phyloP scores from a whole-genome alignment of 2,329 filamentous ascomycete species.

The Penicillium capsulatum region DNA sequence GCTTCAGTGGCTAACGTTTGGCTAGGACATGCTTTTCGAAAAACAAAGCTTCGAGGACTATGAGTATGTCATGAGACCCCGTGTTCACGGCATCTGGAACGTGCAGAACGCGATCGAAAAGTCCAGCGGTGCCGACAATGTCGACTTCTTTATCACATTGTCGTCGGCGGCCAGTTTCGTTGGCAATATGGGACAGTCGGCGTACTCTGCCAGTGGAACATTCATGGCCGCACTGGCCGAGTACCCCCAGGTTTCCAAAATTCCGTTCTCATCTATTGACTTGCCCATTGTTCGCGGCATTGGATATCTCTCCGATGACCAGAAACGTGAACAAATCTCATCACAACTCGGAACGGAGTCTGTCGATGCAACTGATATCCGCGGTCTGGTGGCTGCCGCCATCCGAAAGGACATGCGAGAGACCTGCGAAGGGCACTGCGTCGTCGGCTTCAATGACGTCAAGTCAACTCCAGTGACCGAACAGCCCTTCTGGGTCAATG shows the following conservation, averaged over 20 bases:
- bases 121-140: constrained; percentile 1
- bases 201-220: constrained; percentile 52
- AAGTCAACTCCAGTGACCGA: constrained; percentile 14
- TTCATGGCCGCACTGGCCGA: constrained; percentile 24
- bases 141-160: constrained; percentile 28
- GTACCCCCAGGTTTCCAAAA: constrained; percentile 49
- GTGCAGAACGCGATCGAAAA: constrained; percentile 23
- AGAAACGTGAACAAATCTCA: constrained; percentile 18
- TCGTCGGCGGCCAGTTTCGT: constrained; percentile 27
- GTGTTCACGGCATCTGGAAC: constrained; percentile 31
- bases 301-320: constrained; percentile 21
- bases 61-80: constrained; percentile 18
- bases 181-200: constrained; percentile 52
- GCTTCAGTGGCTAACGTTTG: constrained; percentile 3
- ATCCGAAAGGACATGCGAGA: constrained; percentile 20
- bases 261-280: constrained; percentile 45
- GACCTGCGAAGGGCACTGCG: constrained; percentile 19
- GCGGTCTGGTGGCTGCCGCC: constrained; percentile 20
- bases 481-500: constrained; percentile 21
- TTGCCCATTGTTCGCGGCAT: constrained; percentile 20
- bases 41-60: constrained; percentile 29
- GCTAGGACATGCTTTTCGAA: constrained; percentile 25
- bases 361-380: constrained; percentile 20
- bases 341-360: constrained; percentile 19
- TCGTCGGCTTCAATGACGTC: constrained; percentile 21